These are phyloP conservation scores for Candida pseudoglaebosa DNA, from an alignment of 805 yeast genomes.

Conservation along the genomic window DNA sequence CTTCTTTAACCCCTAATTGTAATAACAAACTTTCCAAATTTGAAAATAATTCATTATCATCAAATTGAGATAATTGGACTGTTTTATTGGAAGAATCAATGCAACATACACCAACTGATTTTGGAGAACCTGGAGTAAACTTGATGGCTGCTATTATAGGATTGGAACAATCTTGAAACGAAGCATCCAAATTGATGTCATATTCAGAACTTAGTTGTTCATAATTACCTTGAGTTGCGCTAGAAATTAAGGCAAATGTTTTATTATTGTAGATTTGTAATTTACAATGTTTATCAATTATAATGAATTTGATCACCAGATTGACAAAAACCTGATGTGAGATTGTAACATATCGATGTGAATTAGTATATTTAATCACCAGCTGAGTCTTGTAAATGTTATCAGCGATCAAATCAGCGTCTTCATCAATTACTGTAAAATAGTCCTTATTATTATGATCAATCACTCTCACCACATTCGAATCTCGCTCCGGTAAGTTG, in stretches of 20 bases:
- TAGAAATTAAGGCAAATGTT: conserved; percentile 51
- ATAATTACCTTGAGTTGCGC: conserved; percentile 90
- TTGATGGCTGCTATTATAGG: conserved; percentile 41
- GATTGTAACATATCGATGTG: conserved; percentile 63
- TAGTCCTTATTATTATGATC: conserved; percentile 72
- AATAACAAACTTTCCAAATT: conserved; percentile 82
- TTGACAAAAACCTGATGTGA: conserved; percentile 70
- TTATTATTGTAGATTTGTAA: conserved; percentile 71
- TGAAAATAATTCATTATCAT: conserved; percentile 83
- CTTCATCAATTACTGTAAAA: conserved; percentile 67
- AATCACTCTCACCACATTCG: conserved; percentile 60
- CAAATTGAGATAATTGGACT: conserved; percentile 73
- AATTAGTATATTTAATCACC: conserved; percentile 62
- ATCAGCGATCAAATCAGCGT: conserved; percentile 82
- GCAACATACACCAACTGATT: conserved; percentile 71
- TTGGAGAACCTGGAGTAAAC: conserved; percentile 33
- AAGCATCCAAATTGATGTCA: conserved; percentile 52
- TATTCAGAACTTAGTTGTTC: conserved; percentile 43
- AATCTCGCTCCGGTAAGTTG: conserved; percentile 43
- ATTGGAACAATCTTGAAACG: conserved; percentile 45
- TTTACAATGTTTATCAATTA: conserved; percentile 69
- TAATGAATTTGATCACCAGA: conserved; percentile 55
- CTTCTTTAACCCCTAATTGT: conserved; percentile 87
- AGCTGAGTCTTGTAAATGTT: conserved; percentile 77
- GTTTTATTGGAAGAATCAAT: conserved; percentile 65